These are phyloP conservation scores for Dactylella cylindrospora DNA, from an alignment of 2,329 filamentous ascomycete species.

Conservation along the genomic window DNA sequence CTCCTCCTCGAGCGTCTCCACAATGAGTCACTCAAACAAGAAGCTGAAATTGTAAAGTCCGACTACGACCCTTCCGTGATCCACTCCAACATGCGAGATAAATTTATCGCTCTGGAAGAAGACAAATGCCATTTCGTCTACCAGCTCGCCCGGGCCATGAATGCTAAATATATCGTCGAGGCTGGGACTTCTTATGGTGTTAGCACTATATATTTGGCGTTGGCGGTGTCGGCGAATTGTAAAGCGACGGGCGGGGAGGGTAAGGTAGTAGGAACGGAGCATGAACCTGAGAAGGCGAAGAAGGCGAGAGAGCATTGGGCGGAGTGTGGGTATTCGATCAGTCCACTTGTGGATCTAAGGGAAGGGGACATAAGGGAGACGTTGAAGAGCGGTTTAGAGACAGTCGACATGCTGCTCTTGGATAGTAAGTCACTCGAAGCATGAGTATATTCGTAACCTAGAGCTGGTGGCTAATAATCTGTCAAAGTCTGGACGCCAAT, in stretches of 20 bases:
- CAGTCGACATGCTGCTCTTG: slow-evolving; percentile 62
- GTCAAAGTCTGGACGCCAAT: slow-evolving; percentile 60
- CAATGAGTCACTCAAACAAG: slow-evolving; percentile 50
- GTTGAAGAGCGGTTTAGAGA: slow-evolving; percentile 56
- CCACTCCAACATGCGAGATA: slow-evolving; percentile 57
- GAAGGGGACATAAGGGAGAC: slow-evolving; percentile 63
- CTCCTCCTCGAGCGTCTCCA: slow-evolving; percentile 51
- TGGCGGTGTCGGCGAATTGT: slow-evolving; percentile 60
- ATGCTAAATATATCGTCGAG: slow-evolving; percentile 60
- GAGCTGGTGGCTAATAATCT: slow-evolving; percentile 47
- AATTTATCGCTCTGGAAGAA: slow-evolving; percentile 62
- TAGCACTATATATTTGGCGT: slow-evolving; percentile 64
- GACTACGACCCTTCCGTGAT: slow-evolving; percentile 47
- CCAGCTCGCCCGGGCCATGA: slow-evolving; percentile 57
- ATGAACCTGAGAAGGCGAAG: slow-evolving; percentile 60
- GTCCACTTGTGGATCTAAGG: slow-evolving; percentile 59
- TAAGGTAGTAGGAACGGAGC: slow-evolving; percentile 63
- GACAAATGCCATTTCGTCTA: slow-evolving; percentile 64
- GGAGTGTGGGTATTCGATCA: slow-evolving; percentile 57
- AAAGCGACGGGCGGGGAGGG: slow-evolving; percentile 50
- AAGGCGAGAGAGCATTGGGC: slow-evolving; percentile 60
- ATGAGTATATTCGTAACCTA: slow-evolving; percentile 34
- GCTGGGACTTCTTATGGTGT: slow-evolving; percentile 65
- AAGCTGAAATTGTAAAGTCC: slow-evolving; percentile 46
- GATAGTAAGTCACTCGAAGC: slow-evolving; percentile 59